Percentiles rank a stretch among this genome's conserved stretches.
Evolutionary conservation across 2,329 filamentous ascomycete species (phyloP).

Genomic region (Ascochyta pisi): DNA sequence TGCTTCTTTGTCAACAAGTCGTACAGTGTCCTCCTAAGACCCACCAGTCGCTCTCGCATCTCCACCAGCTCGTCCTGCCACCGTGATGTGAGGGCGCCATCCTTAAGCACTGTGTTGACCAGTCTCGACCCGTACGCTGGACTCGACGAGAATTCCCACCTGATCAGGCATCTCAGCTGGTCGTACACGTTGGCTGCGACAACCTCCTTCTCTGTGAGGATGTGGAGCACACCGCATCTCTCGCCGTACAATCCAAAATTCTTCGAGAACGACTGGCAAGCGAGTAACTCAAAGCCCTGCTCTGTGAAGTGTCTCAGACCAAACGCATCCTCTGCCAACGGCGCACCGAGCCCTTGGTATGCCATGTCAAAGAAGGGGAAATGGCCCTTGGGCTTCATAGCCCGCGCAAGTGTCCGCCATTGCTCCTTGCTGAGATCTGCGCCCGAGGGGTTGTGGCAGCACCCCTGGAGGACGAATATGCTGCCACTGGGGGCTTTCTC

Average conservation of each 20-base stretch:
- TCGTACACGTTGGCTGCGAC: constrained; percentile 32
- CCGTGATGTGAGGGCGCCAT: constrained; percentile 14
- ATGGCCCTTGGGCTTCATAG: constrained; percentile 28
- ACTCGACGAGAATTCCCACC: constrained; percentile 39
- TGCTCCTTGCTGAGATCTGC: constrained; percentile 42
- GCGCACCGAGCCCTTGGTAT: constrained; percentile 48
- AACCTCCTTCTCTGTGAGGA: constrained; percentile 22
- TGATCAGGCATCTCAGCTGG: constrained; percentile 36
- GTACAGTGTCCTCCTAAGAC: constrained; percentile 17
- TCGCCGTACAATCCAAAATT: constrained; percentile 51
- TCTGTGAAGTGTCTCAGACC: constrained; percentile 34
- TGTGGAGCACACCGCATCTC: constrained; percentile 43
- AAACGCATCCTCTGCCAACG: constrained; percentile 45
- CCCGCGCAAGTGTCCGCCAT: constrained; percentile 38
- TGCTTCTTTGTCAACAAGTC: constrained; percentile 16
- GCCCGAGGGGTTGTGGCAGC: constrained; percentile 51
- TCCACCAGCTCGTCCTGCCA: constrained; percentile 23
- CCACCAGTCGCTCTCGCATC: constrained; percentile 23
- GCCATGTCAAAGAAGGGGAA: constrained; percentile 44
- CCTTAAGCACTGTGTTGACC: constrained; percentile 29
- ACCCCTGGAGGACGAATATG: constrained; percentile 48
- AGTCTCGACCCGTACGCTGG: constrained; percentile 38
- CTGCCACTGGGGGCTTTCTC: constrained; percentile 36
- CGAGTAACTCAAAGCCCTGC: constrained; percentile 40
- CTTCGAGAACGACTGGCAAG: constrained; percentile 51